Base-by-base conservation (phyloP, 805 yeast species). In the Candida arabinofermentans region DNA sequence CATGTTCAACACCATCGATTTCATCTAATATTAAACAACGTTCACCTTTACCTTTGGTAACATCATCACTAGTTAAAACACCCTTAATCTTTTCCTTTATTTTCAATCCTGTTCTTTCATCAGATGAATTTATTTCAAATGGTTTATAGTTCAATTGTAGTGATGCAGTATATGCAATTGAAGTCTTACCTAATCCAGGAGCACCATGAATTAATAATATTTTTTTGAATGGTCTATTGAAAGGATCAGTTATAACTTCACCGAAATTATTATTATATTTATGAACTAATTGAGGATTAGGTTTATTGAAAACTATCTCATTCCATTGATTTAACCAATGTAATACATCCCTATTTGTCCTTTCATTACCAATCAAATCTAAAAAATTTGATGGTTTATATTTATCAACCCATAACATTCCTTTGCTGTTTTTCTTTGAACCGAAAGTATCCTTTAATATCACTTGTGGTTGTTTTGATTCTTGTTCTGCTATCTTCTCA, bases 131-230 rank as follows among this genome's bases (percentile, higher is more conserved):
- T 46, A 91, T 74, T 54, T 91, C 99, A 50, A 84, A 73, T 0
- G 85, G 75, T 35, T 80, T 78, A 58, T 85, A 91, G 0, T 95
- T 95, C 30, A 86, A 75, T 49, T 86, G 96, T 35, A 71, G 72
- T 3, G 96, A 93, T 27, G 89, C 73, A 1, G 88, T 77, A 55
- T 90, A 96, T 0, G 91, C 87, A 2, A 89, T 81, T 0, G 93
- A 77, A 0, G 98, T 90, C 58, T 91, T 91, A 8, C 99, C 99
- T 14, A 84, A 72, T 2, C 99, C 99, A 0, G 96, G 89, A 0
- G 96, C 93, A 0, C 99, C 99, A 58, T 83, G 88, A 9, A 93
- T 74, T 31, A 93, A 65, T 17, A 93, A 58, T 0, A 93, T 71
- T 48, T 78, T 83, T 39, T 73, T 72, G 13, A 61, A 65, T 0